Base-by-base conservation (phyloP, 352 stramenopile genomes). In the Phytopythium sindhum region DNA sequence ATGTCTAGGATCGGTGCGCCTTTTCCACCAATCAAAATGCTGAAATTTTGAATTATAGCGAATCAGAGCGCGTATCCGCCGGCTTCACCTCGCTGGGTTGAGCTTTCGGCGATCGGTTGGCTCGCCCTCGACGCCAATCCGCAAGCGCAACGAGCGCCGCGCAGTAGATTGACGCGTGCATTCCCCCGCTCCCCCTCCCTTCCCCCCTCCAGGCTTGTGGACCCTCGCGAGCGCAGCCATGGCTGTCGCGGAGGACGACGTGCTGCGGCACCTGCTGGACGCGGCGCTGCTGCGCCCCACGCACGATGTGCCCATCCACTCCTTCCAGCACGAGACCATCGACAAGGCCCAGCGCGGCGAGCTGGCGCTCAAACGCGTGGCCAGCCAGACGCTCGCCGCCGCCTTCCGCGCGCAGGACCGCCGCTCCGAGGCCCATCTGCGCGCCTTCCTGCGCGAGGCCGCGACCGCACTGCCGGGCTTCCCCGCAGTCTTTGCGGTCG, bases 291-390 rank as follows among this genome's bases (percentile, higher is more conserved):
- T 82, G 31, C 77, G 74, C 39, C 84, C 84, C 12, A 77, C 73
- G 31, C 67, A 88, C 26, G 37, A 67, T 4, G 60, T 70, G 61
- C 73, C 80, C 63, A 84, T 90, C 69, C 80, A 91, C 50, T 79
- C 75, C 42, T 83, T 88, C 33, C 78, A 86, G 75, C 81, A 88
- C 35, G 82, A 93, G 56, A 73, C 84, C 31, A 51, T 93, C 45
- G 74, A 79, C 17, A 87, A 89, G 68, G 75, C 86, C 55, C 75
- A 81, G 61, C 70, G 66, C 59, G 75, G 80, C 21, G 79, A 81
- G 60, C 64, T 90, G 50, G 63, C 86, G 21, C 65, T 89, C 56
- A 93, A 93, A 69, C 81, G 81, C 37, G 66, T 84, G 26, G 77
- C 85, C 57, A 86, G 75, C 61, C 78, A 89, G 61, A 77, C 80